phyloP scores from a whole-genome alignment of 208 protist species.

The Porcisia hertigi region DNA sequence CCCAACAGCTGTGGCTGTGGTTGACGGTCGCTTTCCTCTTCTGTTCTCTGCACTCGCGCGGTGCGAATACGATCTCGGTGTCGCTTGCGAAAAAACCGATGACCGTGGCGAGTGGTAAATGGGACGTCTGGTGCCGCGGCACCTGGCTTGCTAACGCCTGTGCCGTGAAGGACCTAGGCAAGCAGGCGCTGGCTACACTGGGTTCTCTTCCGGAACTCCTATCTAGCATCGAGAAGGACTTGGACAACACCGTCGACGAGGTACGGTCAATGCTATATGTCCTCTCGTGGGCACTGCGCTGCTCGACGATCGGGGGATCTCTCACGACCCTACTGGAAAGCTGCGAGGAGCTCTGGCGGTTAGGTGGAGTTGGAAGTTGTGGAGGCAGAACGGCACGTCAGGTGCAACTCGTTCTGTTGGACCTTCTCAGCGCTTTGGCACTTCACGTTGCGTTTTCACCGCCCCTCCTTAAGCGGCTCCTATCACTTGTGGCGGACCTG shows the following conservation, averaged over 20 bases:
- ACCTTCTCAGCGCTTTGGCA: slow-evolving; percentile 27
- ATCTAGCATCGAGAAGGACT: slow-evolving; percentile 12
- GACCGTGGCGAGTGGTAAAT: slow-evolving; percentile 14
- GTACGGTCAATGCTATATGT: slow-evolving; percentile 30
- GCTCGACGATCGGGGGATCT: slow-evolving; percentile 6
- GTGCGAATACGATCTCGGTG: slow-evolving; percentile 2
- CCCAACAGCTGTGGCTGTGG: slow-evolving; percentile 22
- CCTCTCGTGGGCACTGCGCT: slow-evolving; percentile 29
- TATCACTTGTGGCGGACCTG: slow-evolving; percentile 10
- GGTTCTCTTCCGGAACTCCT: slow-evolving; percentile 12
- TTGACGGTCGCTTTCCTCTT: slow-evolving; percentile 22
- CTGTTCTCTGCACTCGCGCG: slow-evolving; percentile 23
- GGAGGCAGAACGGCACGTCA: slow-evolving; percentile 8
- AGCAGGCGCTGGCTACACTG: slow-evolving; percentile 11
- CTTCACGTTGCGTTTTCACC: slow-evolving; percentile 19
- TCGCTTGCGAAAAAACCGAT: not conserved
- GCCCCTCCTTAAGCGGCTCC: slow-evolving; percentile 15
- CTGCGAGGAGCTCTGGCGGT: slow-evolving; percentile 26
- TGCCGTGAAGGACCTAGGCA: slow-evolving; percentile 28
- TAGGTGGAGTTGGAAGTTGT: slow-evolving; percentile 13
- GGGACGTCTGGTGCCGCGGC: slow-evolving; percentile 35
- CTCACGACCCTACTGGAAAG: slow-evolving; percentile 16
- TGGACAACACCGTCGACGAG: slow-evolving; percentile 24
- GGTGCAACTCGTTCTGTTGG: slow-evolving; percentile 26
- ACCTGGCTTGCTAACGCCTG: slow-evolving; percentile 32